Evolutionary conservation across 2,329 filamentous ascomycete species (phyloP).

Genomic region (Cytospora paraplurivora): DNA sequence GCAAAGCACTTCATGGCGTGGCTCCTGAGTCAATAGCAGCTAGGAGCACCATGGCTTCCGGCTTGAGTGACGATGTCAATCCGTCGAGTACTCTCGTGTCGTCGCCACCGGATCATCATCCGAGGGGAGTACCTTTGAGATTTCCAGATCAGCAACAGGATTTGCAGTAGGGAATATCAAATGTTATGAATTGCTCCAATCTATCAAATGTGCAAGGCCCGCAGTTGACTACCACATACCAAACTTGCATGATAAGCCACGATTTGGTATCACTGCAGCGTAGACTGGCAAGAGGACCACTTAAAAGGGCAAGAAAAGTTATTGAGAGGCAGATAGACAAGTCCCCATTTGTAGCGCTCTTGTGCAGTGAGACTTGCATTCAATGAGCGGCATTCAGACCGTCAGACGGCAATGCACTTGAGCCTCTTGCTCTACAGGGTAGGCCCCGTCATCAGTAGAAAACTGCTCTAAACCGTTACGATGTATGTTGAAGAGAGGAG

Average conservation of each 20-base stretch:
- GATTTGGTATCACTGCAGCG: background rate
- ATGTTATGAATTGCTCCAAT: background rate
- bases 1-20: conserved; percentile 23
- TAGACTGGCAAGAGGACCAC: background rate
- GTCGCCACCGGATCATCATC: background rate
- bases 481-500: too few relatives aligned
- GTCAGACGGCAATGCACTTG: background rate
- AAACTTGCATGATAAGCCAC: background rate
- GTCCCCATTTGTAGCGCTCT: background rate
- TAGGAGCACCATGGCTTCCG: conserved; percentile 20
- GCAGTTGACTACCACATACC: background rate
- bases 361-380: background rate
- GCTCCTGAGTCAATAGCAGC: conserved; percentile 20
- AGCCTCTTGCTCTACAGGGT: background rate
- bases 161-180: background rate
- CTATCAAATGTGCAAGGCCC: background rate
- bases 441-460: background rate
- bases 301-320: background rate
- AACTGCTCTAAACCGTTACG: background rate
- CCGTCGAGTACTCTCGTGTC: conserved; percentile 13
- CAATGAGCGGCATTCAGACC: background rate
- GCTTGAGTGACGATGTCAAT: conserved; percentile 13
- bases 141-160: conserved; percentile 1
- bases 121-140: conserved; percentile 1
- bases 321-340: background rate